These are phyloP conservation scores for Aureobasidium namibiae DNA, from an alignment of 2,329 filamentous ascomycete genomes.

Conservation along the genomic window DNA sequence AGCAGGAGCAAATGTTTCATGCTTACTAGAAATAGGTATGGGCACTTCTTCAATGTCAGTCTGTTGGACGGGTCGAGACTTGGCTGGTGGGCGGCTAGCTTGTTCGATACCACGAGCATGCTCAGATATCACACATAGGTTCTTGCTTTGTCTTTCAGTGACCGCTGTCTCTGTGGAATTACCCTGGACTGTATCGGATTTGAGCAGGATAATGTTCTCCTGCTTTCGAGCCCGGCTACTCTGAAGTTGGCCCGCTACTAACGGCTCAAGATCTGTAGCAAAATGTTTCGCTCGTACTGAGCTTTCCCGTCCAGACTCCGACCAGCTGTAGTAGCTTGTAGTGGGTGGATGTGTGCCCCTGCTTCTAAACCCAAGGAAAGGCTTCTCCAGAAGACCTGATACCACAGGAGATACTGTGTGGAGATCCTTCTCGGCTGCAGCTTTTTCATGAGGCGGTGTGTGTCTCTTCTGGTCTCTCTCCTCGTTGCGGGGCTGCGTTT, in stretches of 20 bases:
- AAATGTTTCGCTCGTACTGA: not conserved
- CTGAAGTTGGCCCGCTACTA: not conserved
- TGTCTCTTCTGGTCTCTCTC: not conserved
- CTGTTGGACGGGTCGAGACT: not conserved
- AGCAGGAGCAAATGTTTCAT: not conserved
- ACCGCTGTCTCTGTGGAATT: not conserved
- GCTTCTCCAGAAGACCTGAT: conserved; percentile 28
- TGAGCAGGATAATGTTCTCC: too few relatives aligned
- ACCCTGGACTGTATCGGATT: not conserved
- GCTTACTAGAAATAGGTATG: not conserved
- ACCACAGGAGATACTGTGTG: conserved; percentile 2
- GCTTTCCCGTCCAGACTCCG: not conserved
- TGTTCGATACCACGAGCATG: not conserved
- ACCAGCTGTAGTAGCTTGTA: conserved; percentile 20
- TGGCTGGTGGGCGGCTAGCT: not conserved
- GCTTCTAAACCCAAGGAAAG: conserved; percentile 31
- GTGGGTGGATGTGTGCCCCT: conserved; percentile 22
- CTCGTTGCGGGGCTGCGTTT: conserved; percentile 21
- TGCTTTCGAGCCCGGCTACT: not conserved
- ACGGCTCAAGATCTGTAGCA: not conserved
- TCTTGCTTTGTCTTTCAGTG: not conserved
- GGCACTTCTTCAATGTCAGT: too few relatives aligned
- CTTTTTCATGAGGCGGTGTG: not conserved
- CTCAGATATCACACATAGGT: not conserved
- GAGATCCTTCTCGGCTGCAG: not conserved